A percentile compares a stretch with the other conserved stretches of the same genome.
phyloP scores from a whole-genome alignment of 2,329 filamentous ascomycete species.

The Hymenoscyphus occultus region DNA sequence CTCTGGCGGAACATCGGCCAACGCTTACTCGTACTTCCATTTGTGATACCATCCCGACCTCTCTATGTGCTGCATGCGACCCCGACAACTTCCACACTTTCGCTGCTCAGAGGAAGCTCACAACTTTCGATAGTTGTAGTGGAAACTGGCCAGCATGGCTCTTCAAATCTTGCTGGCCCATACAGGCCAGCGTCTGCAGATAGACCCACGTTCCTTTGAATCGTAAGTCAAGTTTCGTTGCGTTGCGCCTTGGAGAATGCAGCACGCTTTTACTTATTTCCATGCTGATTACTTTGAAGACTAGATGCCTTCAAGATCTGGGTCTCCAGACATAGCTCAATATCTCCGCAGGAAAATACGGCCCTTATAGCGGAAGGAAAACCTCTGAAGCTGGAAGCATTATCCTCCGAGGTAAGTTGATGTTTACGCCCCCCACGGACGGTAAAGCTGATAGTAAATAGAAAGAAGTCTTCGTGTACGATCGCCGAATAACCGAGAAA shows the following conservation, averaged over 20 bases:
- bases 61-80: slow-evolving; percentile 22
- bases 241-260: neutral
- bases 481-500: slow-evolving; percentile 69
- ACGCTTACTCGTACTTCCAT: slow-evolving; percentile 18
- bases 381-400: slow-evolving; percentile 53
- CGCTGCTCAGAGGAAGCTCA: slow-evolving; percentile 21
- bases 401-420: slow-evolving; percentile 70
- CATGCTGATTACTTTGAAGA: slow-evolving; percentile 42
- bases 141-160: slow-evolving; percentile 61
- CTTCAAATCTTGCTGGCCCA: slow-evolving; percentile 89
- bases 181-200: slow-evolving; percentile 80
- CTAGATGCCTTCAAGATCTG: slow-evolving; percentile 83
- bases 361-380: slow-evolving; percentile 75
- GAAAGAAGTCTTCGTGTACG: slow-evolving; percentile 90
- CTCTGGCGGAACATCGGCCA: slow-evolving; percentile 15
- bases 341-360: slow-evolving; percentile 77
- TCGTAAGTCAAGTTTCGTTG: slow-evolving; percentile 52
- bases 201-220: slow-evolving; percentile 72
- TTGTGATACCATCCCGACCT: slow-evolving; percentile 11
- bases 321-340: slow-evolving; percentile 71
- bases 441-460: slow-evolving; percentile 39
- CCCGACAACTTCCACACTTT: slow-evolving; percentile 15
- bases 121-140: slow-evolving; percentile 31
- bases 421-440: neutral
- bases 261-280: neutral